Evolutionary conservation across 805 yeast genomes (phyloP).

Genomic region (Grigorovia humatica): DNA sequence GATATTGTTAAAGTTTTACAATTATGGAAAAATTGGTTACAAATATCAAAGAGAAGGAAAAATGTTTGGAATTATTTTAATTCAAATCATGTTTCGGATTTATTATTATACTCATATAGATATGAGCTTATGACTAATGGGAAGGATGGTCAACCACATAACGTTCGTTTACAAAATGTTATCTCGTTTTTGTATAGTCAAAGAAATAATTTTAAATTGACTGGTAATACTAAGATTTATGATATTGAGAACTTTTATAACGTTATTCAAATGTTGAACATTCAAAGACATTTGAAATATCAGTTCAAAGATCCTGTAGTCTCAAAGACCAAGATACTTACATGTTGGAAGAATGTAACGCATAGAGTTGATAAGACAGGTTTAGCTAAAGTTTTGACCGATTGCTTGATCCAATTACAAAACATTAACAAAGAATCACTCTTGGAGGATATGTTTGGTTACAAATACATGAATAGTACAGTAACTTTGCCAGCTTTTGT

Average conservation of each 20-base stretch:
- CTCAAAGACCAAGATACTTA: conserved; percentile 8
- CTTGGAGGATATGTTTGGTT: neutral
- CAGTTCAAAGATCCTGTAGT: conserved; percentile 7
- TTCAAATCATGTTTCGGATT: conserved; percentile 15
- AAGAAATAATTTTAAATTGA: conserved; percentile 12
- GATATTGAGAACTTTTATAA: conserved; percentile 25
- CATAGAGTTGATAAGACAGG: conserved; percentile 16
- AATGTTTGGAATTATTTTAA: conserved; percentile 19
- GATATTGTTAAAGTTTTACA: conserved; percentile 4
- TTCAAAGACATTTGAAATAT: conserved; percentile 17
- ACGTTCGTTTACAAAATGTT: conserved; percentile 8
- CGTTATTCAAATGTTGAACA: conserved; percentile 19
- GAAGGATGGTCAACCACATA: neutral
- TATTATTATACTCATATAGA: conserved; percentile 19
- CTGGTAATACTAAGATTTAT: conserved; percentile 11
- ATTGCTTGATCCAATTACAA: conserved; percentile 5
- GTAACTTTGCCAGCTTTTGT: neutral
- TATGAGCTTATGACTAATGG: neutral
- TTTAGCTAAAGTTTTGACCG: conserved; percentile 14
- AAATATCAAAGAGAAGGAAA: conserved; percentile 17
- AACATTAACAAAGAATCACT: neutral
- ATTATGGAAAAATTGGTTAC: conserved; percentile 21
- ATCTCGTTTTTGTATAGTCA: conserved; percentile 14
- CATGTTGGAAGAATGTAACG: conserved; percentile 15
- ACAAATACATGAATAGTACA: neutral